Conservation (phyloP, 78 protist genomes). For the Cavenderia fasciculata region DNA sequence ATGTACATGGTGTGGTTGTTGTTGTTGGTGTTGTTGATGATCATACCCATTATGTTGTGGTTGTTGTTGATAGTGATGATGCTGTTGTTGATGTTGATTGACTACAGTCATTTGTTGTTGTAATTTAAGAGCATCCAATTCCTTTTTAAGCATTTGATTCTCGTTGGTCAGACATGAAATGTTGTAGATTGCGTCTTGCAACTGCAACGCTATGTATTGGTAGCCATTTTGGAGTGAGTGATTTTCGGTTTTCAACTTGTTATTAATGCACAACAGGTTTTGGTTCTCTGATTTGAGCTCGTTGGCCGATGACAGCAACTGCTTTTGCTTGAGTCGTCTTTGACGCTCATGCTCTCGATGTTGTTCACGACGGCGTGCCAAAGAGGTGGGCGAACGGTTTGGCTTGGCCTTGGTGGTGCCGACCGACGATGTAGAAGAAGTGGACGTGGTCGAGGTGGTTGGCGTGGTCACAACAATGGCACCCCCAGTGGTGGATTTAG, state of each 20-base stretch:
- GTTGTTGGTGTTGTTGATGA: background rate
- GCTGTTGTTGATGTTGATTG: background rate
- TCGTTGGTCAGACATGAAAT: background rate
- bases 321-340: conserved; percentile 59
- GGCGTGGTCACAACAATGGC: too few relatives aligned
- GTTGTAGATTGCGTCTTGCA: conserved; percentile 1
- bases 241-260: conserved; percentile 2
- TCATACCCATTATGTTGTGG: background rate
- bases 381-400: conserved; percentile 48
- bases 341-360: conserved; percentile 70
- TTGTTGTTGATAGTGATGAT: background rate
- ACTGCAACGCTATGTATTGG: background rate
- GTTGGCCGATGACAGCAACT: conserved; percentile 12
- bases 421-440: background rate
- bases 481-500: too few relatives aligned
- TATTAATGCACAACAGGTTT: background rate
- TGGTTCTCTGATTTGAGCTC: conserved; percentile 31
- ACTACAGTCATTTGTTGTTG: background rate
- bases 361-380: conserved; percentile 50
- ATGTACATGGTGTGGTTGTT: background rate
- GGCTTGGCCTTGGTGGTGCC: conserved; percentile 38
- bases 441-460: background rate
- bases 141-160: conserved; percentile 27
- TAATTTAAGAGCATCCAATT: background rate
- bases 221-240: conserved; percentile 6